These are phyloP conservation scores for Hygrophila difformis DNA, from an alignment of 257 asterid genomes.

Conservation along the genomic window DNA sequence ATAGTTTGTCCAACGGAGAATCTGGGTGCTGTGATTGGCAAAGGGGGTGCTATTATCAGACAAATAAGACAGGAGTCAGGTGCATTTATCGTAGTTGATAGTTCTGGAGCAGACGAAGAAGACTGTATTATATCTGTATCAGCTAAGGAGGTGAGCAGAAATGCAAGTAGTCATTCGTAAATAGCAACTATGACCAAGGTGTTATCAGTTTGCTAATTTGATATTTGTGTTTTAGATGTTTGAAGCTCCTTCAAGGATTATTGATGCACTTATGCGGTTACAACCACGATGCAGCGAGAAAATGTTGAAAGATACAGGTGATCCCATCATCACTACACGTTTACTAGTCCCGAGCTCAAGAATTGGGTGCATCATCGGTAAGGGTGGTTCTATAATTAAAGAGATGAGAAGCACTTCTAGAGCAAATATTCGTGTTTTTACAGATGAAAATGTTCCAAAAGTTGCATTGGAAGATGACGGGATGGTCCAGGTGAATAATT, in stretches of 20 bases:
- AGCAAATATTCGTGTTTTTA: slow-evolving; percentile 65
- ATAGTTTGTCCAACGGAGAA: slow-evolving; percentile 71
- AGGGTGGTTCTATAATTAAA: slow-evolving; percentile 75
- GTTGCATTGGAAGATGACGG: slow-evolving; percentile 79
- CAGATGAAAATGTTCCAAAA: slow-evolving; percentile 70
- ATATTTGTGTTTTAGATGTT: slow-evolving; percentile 34
- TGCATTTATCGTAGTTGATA: slow-evolving; percentile 67
- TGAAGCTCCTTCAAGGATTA: slow-evolving; percentile 71
- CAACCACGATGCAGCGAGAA: slow-evolving; percentile 80
- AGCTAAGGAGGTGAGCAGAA: slow-evolving; percentile 65
- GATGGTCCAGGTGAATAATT: slow-evolving; percentile 75
- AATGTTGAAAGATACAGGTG: slow-evolving; percentile 50
- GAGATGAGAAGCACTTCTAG: slow-evolving; percentile 73
- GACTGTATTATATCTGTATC: slow-evolving; percentile 73
- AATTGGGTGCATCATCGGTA: slow-evolving; percentile 86
- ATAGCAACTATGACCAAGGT: slow-evolving; percentile 2
- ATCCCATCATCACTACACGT: slow-evolving; percentile 52
- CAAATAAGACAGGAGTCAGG: slow-evolving; percentile 90
- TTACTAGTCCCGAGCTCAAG: slow-evolving; percentile 60
- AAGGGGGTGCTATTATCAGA: slow-evolving; percentile 68
- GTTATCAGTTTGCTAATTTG: slow-evolving; percentile 8
- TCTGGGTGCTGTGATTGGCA: slow-evolving; percentile 85
- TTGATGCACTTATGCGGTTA: slow-evolving; percentile 70
- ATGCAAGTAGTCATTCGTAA: neutral
- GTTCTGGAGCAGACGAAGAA: slow-evolving; percentile 62